Conservation (phyloP, 306 rosid species). For the Vigna mungo region DNA sequence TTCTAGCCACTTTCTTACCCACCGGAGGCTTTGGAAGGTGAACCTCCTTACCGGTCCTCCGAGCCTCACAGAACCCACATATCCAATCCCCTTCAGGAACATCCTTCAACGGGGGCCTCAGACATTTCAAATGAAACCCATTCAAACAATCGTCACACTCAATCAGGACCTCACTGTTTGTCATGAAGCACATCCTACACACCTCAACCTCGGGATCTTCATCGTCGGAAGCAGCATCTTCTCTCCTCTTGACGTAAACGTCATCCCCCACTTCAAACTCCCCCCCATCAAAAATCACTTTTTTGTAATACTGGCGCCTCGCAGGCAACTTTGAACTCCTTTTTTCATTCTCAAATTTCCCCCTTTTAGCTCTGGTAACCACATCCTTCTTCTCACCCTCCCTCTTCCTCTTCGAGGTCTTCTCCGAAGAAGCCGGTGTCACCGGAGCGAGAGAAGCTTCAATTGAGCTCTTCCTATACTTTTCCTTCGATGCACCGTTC, state of each 20-base stretch:
- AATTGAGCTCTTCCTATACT: conserved; percentile 38
- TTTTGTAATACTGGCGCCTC: conserved; percentile 64
- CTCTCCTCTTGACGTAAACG: conserved; percentile 86
- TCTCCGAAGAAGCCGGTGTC: conserved; percentile 64
- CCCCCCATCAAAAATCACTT: conserved; percentile 84
- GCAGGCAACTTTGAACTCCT: conserved; percentile 32
- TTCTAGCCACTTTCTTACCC: conserved; percentile 73
- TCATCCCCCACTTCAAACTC: conserved; percentile 78
- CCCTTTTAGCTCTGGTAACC: conserved; percentile 55
- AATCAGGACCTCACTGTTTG: conserved; percentile 68
- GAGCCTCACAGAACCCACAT: conserved; percentile 76
- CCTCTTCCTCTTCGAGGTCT: conserved; percentile 62
- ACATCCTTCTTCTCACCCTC: conserved; percentile 37
- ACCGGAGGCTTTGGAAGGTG: conserved; percentile 62
- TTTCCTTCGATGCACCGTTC: neutral
- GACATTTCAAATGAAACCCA: conserved; percentile 90
- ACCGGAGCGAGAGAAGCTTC: conserved; percentile 51
- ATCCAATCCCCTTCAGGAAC: conserved; percentile 93
- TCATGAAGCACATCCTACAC: conserved; percentile 74
- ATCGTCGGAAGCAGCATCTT: conserved; percentile 68
- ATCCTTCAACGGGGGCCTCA: conserved; percentile 78
- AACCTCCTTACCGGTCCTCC: conserved; percentile 64
- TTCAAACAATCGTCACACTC: conserved; percentile 93
- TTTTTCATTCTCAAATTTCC: conserved; percentile 33
- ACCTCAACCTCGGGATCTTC: conserved; percentile 78